Conservation (phyloP, 2,329 filamentous ascomycete genomes). For the Corniculantispora saksenae region DNA sequence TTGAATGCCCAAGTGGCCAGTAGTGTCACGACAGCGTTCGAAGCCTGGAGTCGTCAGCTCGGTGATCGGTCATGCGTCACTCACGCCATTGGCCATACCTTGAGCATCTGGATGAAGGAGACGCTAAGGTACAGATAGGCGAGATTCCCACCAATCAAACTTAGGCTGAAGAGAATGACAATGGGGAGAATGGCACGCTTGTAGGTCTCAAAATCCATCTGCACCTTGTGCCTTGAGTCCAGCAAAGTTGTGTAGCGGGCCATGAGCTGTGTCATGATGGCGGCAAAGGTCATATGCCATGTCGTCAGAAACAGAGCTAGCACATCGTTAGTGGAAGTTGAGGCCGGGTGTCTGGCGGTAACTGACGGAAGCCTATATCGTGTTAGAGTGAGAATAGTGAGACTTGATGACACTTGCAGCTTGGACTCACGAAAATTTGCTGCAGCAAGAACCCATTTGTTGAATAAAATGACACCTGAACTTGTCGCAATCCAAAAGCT, state of each 20-base stretch:
- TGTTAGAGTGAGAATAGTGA: neutral
- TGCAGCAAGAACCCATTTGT: constrained; percentile 95
- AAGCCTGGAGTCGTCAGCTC: constrained; percentile 46
- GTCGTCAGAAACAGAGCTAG: constrained; percentile 68
- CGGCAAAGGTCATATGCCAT: constrained; percentile 94
- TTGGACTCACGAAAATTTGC: constrained; percentile 66
- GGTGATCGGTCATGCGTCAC: too few relatives aligned
- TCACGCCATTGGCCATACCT: constrained; percentile 52
- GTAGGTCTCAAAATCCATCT: constrained; percentile 94
- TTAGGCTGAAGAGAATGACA: constrained; percentile 92
- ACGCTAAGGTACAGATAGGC: constrained; percentile 95
- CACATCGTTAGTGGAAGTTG: neutral
- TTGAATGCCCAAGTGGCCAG: constrained; percentile 86
- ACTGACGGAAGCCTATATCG: neutral
- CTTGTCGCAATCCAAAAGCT: constrained; percentile 80
- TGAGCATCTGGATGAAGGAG: constrained; percentile 98
- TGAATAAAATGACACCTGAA: constrained; percentile 95
- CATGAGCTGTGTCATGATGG: constrained; percentile 89
- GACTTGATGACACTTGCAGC: too few relatives aligned
- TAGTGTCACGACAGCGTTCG: constrained; percentile 89
- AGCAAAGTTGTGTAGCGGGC: constrained; percentile 86
- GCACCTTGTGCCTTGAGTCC: constrained; percentile 92
- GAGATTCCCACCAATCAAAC: constrained; percentile 93
- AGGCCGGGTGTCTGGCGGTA: constrained; percentile 35
- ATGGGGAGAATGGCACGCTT: constrained; percentile 92